Base-by-base conservation (phyloP, 805 yeast species). In the Teunomyces cretensis region DNA sequence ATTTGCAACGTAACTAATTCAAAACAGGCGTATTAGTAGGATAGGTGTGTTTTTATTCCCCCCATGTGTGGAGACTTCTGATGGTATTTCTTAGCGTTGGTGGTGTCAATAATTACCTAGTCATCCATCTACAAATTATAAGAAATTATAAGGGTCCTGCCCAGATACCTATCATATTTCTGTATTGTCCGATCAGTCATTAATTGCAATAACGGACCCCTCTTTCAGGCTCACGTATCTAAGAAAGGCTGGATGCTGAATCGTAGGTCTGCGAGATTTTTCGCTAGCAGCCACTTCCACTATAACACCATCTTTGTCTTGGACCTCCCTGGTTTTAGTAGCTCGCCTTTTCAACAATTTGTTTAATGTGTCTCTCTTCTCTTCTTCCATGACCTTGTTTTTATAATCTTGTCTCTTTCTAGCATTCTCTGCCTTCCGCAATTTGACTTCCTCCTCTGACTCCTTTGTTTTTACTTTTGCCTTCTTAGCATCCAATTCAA, bases 331-430 rank as follows among this genome's bases (percentile, higher is more conserved):
- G 0, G 81, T 79, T 60, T 86, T 86, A 39, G 80, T 81, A 0
- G 97, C 96, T 51, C 96, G 77, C 63, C 91, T 82, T 65, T 88
- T 84, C 51, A 92, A 72, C 51, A 92, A 70, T 62, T 88, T 88
- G 62, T 92, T 92, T 52, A 92, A 75, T 0, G 97, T 91, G 52
- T 92, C 97, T 58, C 84, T 80, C 61, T 94, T 94, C 64, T 94
- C 98, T 62, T 88, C 97, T 58, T 91, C 97, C 33, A 88, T 68
- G 51, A 85, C 81, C 67, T 85, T 84, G 56, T 84, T 90, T 53
- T 84, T 83, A 56, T 89, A 77, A 60, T 92, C 91, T 62, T 86
- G 87, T 52, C 99, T 76, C 63, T 90, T 81, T 56, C 98, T 78
- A 0, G 97, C 92, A 56, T 81, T 83, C 61, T 92, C 99, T 1